Evolutionary conservation across 768 basidiomycete genomes (phyloP).

Genomic region (Dentipellis fragilis): DNA sequence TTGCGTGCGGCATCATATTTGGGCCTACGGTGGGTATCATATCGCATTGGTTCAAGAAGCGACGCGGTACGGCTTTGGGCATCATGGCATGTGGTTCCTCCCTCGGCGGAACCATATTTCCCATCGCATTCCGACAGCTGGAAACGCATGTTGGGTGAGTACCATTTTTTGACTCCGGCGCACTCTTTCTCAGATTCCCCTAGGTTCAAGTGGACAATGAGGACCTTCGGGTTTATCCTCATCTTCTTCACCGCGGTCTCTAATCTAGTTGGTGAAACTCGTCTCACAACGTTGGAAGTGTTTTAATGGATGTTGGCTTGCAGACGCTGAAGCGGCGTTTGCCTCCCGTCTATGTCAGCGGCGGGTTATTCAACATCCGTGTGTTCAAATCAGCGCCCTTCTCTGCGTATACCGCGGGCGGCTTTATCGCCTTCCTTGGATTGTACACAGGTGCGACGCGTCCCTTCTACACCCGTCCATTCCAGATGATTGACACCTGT

Average conservation of each 20-base stretch:
- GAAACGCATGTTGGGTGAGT: slow-evolving; percentile 42
- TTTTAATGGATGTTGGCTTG: slow-evolving; percentile 12
- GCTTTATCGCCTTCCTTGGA: slow-evolving; percentile 52
- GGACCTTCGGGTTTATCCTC: slow-evolving; percentile 58
- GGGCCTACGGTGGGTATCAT: slow-evolving; percentile 49
- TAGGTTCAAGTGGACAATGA: slow-evolving; percentile 75
- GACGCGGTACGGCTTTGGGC: slow-evolving; percentile 48
- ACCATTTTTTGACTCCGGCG: neutral
- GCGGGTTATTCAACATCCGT: slow-evolving; percentile 54
- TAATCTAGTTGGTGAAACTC: slow-evolving; percentile 32
- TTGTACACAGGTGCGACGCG: slow-evolving; percentile 35
- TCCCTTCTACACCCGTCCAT: neutral
- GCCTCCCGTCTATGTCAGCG: slow-evolving; percentile 40
- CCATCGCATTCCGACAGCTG: slow-evolving; percentile 48
- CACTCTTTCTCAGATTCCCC: neutral
- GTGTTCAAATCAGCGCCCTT: slow-evolving; percentile 44
- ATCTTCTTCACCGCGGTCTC: slow-evolving; percentile 39
- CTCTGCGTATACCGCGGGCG: slow-evolving; percentile 46
- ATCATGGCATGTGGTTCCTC: slow-evolving; percentile 56
- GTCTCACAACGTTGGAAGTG: slow-evolving; percentile 1
- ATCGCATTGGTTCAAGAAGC: slow-evolving; percentile 66
- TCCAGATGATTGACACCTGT: neutral
- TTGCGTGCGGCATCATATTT: slow-evolving; percentile 43
- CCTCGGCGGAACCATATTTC: slow-evolving; percentile 58
- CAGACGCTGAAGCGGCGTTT: slow-evolving; percentile 32